A percentile compares a stretch with the other conserved stretches of the same genome.
These are phyloP conservation scores for Hypericum androsaemum DNA, from an alignment of 345 rosid genomes.

Conservation along the genomic window DNA sequence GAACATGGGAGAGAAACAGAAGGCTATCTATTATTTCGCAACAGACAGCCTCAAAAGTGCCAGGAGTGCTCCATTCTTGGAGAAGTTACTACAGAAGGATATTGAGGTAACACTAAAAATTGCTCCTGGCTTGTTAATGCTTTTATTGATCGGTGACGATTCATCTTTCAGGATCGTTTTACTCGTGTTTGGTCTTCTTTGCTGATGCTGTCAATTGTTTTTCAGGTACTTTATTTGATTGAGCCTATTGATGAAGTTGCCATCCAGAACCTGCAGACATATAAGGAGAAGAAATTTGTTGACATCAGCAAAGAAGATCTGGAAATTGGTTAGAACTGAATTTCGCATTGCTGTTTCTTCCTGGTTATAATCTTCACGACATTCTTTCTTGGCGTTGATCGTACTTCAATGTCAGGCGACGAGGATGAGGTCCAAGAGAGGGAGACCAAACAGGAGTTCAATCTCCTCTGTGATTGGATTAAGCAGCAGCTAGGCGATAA, in stretches of 20 bases:
- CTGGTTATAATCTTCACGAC: slow-evolving; percentile 2
- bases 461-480: slow-evolving; percentile 85
- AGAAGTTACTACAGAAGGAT: slow-evolving; percentile 80
- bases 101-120: slow-evolving; percentile 50
- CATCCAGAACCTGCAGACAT: slow-evolving; percentile 86
- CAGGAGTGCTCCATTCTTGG: slow-evolving; percentile 87
- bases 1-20: slow-evolving; percentile 93
- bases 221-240: slow-evolving; percentile 74
- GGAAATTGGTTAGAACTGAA: slow-evolving; percentile 58
- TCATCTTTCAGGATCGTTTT: background rate
- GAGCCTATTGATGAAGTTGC: slow-evolving; percentile 99
- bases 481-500: slow-evolving; percentile 95
- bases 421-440: slow-evolving; percentile 93
- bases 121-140: background rate
- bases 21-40: slow-evolving; percentile 88
- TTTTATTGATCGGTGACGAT: background rate
- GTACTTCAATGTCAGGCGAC: slow-evolving; percentile 42
- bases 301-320: slow-evolving; percentile 99
- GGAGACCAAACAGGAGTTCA: slow-evolving; percentile 69
- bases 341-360: background rate
- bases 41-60: slow-evolving; percentile 94
- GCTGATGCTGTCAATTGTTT: slow-evolving; percentile 8
- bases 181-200: slow-evolving; percentile 6
- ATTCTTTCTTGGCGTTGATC: background rate
- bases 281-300: slow-evolving; percentile 95